Conservation (phyloP, 1,284 basidiomycete genomes). For the Golubevia pallescens region DNA sequence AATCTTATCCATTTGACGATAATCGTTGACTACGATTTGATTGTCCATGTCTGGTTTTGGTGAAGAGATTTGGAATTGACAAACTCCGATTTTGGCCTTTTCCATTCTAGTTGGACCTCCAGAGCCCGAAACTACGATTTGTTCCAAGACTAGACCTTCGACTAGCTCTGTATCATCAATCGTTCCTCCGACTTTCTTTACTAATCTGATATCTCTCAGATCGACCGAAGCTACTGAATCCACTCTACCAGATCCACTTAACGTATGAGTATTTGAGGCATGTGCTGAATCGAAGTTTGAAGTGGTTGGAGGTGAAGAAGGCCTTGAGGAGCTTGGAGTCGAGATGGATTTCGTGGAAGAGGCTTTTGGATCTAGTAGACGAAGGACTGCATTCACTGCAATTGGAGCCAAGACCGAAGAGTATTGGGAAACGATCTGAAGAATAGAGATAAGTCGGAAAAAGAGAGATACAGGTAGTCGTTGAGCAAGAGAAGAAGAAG, state of each 20-base stretch:
- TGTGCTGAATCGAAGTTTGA: slow-evolving; percentile 1
- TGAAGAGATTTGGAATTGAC: slow-evolving; percentile 62
- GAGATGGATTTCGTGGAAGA: slow-evolving; percentile 5
- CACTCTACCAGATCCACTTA: not conserved
- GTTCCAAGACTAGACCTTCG: slow-evolving; percentile 93
- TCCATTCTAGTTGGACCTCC: slow-evolving; percentile 95
- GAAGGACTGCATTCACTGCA: slow-evolving; percentile 86
- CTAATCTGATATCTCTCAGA: slow-evolving; percentile 91
- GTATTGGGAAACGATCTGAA: slow-evolving; percentile 96
- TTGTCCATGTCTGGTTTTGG: slow-evolving; percentile 65
- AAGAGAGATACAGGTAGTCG: too few species aligned
- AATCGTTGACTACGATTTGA: slow-evolving; percentile 64
- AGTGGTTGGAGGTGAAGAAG: not conserved
- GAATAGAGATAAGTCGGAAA: not conserved
- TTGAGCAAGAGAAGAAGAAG: too few species aligned
- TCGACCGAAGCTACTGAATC: slow-evolving; percentile 69
- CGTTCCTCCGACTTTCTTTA: slow-evolving; percentile 98
- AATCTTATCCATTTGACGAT: slow-evolving; percentile 65
- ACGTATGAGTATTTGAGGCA: slow-evolving; percentile 2
- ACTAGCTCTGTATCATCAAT: slow-evolving; percentile 98
- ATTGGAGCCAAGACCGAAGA: slow-evolving; percentile 96
- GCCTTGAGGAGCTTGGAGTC: slow-evolving; percentile 4
- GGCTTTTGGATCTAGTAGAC: slow-evolving; percentile 31
- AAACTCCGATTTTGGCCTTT: slow-evolving; percentile 85
- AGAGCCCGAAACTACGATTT: slow-evolving; percentile 86